Base-by-base conservation (phyloP, 768 basidiomycete genomes). In the Mycena albidolilacea region DNA sequence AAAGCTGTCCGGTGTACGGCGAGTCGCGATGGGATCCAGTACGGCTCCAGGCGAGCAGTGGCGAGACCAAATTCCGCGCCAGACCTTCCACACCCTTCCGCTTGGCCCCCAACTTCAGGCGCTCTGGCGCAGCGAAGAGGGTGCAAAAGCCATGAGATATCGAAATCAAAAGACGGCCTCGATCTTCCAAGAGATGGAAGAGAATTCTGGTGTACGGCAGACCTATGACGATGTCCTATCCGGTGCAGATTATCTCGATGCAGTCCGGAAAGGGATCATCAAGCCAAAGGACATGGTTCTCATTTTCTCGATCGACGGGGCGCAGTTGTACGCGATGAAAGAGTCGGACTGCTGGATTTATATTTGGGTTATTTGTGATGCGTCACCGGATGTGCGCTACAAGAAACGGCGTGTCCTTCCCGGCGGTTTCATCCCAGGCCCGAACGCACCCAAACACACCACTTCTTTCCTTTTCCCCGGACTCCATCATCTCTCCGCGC, bases 71-170 rank as follows among this genome's bases (percentile, higher is more conserved):
- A 12, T 66, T 14, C n/a, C 65, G 2, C 35, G 65, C 2, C 21
- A 30, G 39, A 21, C 15, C 3, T 66, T 43, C 15, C 23, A 57
- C 21, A 66, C 65, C 35, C 52, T 66, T 57, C 55, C 65, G 3
- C 19, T 66, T 7, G 65, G 65, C 3, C 65, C 65, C 39, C 52
- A 55, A 37, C 52, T 66, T 1, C 65, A 66, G 41, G 52, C 65
- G 12, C 15, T 66, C n/a, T 66, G 65, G 65, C 52, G 65, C 6
- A 66, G 63, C 30, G 48, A 52, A 35, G 38, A 62, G 23, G 43
- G 60, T 5, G 60, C 60, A 14, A 62, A n/a, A 43, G 60, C 38
- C 5, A 62, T 62, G 60, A 41, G 60, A 3, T 62, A 62, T 11
- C 15, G 60, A n/a, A 23, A 41, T 14, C 7, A 62, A 21, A 62